Base-by-base conservation (phyloP, 2,329 filamentous ascomycete species). In the Beauveria rudraprayagi region DNA sequence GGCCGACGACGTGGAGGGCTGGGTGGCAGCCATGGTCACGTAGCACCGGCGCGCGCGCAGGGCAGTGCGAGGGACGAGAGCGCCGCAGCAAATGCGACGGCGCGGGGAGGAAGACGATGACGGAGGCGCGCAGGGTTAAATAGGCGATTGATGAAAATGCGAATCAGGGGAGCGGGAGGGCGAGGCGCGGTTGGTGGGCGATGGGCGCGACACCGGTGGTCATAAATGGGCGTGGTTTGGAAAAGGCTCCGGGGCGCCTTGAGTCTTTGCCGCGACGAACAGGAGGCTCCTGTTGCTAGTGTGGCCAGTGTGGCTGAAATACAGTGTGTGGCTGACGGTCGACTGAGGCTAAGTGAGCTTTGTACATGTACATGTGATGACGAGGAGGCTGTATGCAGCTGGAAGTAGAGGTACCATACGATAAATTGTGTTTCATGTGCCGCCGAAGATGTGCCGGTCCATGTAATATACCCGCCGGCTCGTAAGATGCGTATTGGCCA, bases 21-120 rank as follows among this genome's bases (percentile, higher is more conserved):
- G 75, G 63, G 75, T 51, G 46, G 46, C 71, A 65, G 78, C 78
- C 78, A 81, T 81, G 67, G 65, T 70, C 65, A 67, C 65, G 66
- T 67, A 66, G 65, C 66, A 65, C 66, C 65, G 65, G 64, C 70
- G 70, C 69, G 57, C 47, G 28, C 47, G 57, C 57, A 53, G 57
- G 48, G 48, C 48, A 53, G 28, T 37, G 48, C 26, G 43, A 24
- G 48, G 37, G 57, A 56, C 41, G 46, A 41, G 19, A 70, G 34
- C 41, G 61, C 34, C 46, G 51, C 47, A 57, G 44, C 43, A 60
- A 52, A 41, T 60, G 56, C 60, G 60, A 67, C 56, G 56, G 47
- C 47, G 48, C 48, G 40, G 6, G 11, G 56, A 37, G 14, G 24
- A 10, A 17, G 34, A 53, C 48, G 43, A 34, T 56, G 47, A 26